Evolutionary conservation across 352 stramenopile species (phyloP).

Genomic region (Phytophthora litchii): DNA sequence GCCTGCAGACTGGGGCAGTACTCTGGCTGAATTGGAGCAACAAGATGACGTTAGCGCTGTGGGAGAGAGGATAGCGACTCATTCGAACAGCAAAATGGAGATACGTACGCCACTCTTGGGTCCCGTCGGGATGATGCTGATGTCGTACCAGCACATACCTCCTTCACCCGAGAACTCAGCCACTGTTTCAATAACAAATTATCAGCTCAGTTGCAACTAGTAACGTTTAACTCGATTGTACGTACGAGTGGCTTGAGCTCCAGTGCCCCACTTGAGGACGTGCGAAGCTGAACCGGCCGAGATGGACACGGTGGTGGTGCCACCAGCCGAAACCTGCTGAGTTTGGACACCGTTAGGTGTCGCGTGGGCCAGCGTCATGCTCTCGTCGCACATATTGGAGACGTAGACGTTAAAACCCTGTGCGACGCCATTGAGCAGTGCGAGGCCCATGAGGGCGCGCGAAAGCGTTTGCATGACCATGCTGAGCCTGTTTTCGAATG

Average conservation of each 20-base stretch:
- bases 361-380: conserved; percentile 53
- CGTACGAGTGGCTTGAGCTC: conserved; percentile 63
- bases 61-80: conserved; percentile 5
- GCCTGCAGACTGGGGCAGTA: conserved; percentile 55
- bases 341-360: conserved; percentile 29
- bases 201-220: background rate
- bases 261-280: conserved; percentile 56
- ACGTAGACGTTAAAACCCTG: conserved; percentile 59
- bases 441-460: conserved; percentile 31
- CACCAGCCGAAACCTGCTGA: conserved; percentile 39
- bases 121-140: conserved; percentile 79
- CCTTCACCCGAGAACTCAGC: conserved; percentile 68
- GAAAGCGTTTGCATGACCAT: conserved; percentile 48
- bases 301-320: conserved; percentile 40
- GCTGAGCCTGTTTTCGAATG: conserved; percentile 1
- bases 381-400: conserved; percentile 57
- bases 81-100: conserved; percentile 11
- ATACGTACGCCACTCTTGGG: conserved; percentile 62
- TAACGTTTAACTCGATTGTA: conserved; percentile 2
- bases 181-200: conserved; percentile 32
- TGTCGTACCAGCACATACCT: conserved; percentile 68
- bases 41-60: conserved; percentile 17
- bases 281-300: conserved; percentile 38
- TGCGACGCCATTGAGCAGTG: conserved; percentile 35
- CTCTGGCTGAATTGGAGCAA: conserved; percentile 39